phyloP scores from a whole-genome alignment of 2,329 filamentous ascomycete genomes.

The Apiospora sp. region DNA sequence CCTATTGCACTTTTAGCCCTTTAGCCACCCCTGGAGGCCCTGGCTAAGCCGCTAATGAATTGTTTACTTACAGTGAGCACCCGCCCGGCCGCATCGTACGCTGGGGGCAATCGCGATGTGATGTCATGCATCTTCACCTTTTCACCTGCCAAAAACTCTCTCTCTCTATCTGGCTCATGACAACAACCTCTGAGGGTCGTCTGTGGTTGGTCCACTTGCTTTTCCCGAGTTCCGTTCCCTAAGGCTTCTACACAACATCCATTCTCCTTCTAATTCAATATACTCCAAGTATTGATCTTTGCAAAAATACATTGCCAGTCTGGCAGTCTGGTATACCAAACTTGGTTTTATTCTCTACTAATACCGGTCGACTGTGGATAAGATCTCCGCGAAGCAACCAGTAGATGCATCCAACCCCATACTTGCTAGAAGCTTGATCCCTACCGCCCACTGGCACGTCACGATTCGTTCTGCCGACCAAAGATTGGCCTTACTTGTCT shows the following conservation, averaged over 20 bases:
- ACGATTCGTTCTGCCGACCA: background rate
- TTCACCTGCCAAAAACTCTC: slow-evolving; percentile 19
- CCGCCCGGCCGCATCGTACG: background rate
- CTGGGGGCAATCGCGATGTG: slow-evolving; percentile 5
- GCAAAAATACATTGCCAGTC: background rate
- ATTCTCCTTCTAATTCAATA: background rate
- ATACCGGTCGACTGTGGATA: slow-evolving; percentile 3
- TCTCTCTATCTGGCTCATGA: background rate
- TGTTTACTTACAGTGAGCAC: background rate
- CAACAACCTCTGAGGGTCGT: background rate
- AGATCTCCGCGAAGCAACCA: background rate
- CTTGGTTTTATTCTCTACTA: slow-evolving; percentile 1
- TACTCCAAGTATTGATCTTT: background rate
- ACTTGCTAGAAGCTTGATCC: slow-evolving; percentile 3
- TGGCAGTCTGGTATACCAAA: background rate
- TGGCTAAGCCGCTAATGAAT: slow-evolving; percentile 13
- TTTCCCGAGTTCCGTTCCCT: background rate
- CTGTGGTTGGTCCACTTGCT: background rate
- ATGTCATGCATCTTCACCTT: slow-evolving; percentile 9
- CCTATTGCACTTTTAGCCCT: background rate
- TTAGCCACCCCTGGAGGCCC: background rate
- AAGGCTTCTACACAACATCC: background rate
- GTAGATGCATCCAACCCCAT: background rate
- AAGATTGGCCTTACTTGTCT: background rate
- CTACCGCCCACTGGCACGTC: background rate